These are phyloP conservation scores for Nakazawaea holstii DNA, from an alignment of 805 yeast genomes.

Conservation along the genomic window DNA sequence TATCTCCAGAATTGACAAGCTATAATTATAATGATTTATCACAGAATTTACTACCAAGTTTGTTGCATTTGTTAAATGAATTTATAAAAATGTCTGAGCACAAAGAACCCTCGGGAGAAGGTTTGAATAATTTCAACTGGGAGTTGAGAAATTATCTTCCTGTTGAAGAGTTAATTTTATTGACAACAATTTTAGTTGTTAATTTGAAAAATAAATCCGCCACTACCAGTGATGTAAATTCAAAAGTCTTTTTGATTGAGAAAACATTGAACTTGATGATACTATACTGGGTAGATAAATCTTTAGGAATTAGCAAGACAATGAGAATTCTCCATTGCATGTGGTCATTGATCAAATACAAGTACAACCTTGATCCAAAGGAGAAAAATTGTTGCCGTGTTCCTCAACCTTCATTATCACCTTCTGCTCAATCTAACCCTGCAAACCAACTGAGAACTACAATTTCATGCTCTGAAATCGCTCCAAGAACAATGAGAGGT, in stretches of 20 bases:
- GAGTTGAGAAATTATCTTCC: slow-evolving; percentile 57
- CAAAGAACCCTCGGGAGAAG: slow-evolving; percentile 25
- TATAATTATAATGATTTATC: slow-evolving; percentile 48
- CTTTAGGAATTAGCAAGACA: slow-evolving; percentile 18
- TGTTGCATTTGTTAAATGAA: slow-evolving; percentile 50
- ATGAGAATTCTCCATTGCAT: slow-evolving; percentile 16
- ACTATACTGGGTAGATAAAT: slow-evolving; percentile 19
- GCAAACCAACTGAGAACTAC: slow-evolving; percentile 4
- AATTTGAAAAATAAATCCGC: slow-evolving; percentile 37
- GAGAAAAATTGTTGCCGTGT: neutral
- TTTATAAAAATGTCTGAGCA: slow-evolving; percentile 48
- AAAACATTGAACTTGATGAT: slow-evolving; percentile 16
- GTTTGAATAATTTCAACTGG: slow-evolving; percentile 55
- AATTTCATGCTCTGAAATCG: slow-evolving; percentile 19
- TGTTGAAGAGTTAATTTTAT: slow-evolving; percentile 48
- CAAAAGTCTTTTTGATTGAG: slow-evolving; percentile 24
- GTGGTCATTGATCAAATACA: slow-evolving; percentile 20
- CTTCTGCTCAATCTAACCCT: neutral
- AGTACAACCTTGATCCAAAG: slow-evolving; percentile 12
- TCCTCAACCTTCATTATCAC: slow-evolving; percentile 12
- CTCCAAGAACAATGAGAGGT: slow-evolving; percentile 17
- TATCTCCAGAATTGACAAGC: neutral
- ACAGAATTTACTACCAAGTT: slow-evolving; percentile 49
- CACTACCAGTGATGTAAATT: slow-evolving; percentile 22
- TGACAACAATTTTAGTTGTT: slow-evolving; percentile 46